Conservation (phyloP, 2,329 filamentous ascomycete genomes). For the Diaporthe vexans region DNA sequence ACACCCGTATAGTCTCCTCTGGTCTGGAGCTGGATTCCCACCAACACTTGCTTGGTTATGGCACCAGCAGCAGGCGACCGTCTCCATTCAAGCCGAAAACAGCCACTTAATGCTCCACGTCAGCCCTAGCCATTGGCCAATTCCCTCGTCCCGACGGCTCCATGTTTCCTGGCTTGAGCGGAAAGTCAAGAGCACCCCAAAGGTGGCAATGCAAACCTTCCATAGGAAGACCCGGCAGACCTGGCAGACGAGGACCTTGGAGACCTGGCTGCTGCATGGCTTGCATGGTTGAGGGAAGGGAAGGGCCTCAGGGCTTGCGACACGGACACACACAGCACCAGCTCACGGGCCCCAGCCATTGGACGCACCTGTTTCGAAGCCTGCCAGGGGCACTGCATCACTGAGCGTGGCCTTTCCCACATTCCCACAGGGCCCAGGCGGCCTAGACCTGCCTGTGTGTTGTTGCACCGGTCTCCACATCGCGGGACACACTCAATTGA, state of each 20-base stretch:
- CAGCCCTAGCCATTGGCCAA: constrained; percentile 36
- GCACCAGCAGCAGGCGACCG: constrained; percentile 18
- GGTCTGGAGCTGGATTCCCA: not conserved
- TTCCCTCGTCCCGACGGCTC: constrained; percentile 23
- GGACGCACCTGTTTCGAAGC: constrained; percentile 24
- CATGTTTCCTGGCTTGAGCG: constrained; percentile 24
- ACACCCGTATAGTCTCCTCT: not conserved
- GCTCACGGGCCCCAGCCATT: constrained; percentile 17
- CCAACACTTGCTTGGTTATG: not conserved
- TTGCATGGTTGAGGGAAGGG: not conserved
- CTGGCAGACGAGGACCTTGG: not conserved
- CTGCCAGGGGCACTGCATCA: constrained; percentile 7
- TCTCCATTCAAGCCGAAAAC: constrained; percentile 18
- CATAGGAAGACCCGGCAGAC: not conserved
- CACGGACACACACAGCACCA: constrained; percentile 8
- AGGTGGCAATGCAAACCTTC: constrained; percentile 35
- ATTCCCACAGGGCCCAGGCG: constrained; percentile 6
- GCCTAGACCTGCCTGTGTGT: constrained; percentile 19
- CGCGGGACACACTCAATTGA: constrained; percentile 24
- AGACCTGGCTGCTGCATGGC: not conserved
- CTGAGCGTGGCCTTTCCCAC: not conserved
- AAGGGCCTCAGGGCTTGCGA: not conserved
- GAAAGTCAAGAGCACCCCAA: constrained; percentile 25
- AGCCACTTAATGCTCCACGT: constrained; percentile 26
- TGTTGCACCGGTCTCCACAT: constrained; percentile 10